These are phyloP conservation scores for Ceratocystis eucalypticola DNA, from an alignment of 2,329 filamentous ascomycete species.

Conservation along the genomic window DNA sequence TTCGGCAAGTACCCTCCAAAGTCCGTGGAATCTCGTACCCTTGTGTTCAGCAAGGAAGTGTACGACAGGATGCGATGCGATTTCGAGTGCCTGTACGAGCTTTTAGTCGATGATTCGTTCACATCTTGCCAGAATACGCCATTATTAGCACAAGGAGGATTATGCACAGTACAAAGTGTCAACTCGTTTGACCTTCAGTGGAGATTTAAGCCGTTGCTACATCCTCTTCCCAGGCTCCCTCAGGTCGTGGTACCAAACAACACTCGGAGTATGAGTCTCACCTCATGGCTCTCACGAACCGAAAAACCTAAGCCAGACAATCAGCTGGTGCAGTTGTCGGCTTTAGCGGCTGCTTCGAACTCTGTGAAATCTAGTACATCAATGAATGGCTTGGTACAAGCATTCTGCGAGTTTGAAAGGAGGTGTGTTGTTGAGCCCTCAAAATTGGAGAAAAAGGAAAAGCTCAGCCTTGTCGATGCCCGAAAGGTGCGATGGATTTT, in stretches of 20 bases:
- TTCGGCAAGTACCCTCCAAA: conserved; percentile 60
- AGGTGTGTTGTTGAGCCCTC: conserved; percentile 29
- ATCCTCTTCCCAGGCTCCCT: conserved; percentile 56
- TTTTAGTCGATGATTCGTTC: conserved; percentile 51
- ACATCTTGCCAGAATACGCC: conserved; percentile 38
- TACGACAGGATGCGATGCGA: conserved; percentile 52
- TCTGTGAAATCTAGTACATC: conserved; percentile 27
- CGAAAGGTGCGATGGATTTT: conserved; percentile 69
- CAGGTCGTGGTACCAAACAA: conserved; percentile 23
- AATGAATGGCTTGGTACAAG: conserved; percentile 46
- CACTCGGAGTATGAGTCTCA: conserved; percentile 25
- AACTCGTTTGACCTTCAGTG: conserved; percentile 51
- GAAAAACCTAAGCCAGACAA: conserved; percentile 36
- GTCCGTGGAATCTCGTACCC: conserved; percentile 31
- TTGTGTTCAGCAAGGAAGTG: conserved; percentile 38
- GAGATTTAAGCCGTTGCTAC: conserved; percentile 43
- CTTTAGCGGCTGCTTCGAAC: conserved; percentile 40
- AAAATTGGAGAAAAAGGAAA: conserved; percentile 22
- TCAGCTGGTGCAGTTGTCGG: conserved; percentile 38
- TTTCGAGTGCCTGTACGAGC: conserved; percentile 57
- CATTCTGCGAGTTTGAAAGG: conserved; percentile 59
- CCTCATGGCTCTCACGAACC: conserved; percentile 31
- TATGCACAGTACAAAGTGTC: conserved; percentile 57
- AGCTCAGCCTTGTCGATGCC: conserved; percentile 42
- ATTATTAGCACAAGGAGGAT: conserved; percentile 46